Evolutionary conservation across 2,329 filamentous ascomycete species (phyloP), one percentile per base, ranked within the genome.

Genomic region (Colletotrichum siamense): DNA sequence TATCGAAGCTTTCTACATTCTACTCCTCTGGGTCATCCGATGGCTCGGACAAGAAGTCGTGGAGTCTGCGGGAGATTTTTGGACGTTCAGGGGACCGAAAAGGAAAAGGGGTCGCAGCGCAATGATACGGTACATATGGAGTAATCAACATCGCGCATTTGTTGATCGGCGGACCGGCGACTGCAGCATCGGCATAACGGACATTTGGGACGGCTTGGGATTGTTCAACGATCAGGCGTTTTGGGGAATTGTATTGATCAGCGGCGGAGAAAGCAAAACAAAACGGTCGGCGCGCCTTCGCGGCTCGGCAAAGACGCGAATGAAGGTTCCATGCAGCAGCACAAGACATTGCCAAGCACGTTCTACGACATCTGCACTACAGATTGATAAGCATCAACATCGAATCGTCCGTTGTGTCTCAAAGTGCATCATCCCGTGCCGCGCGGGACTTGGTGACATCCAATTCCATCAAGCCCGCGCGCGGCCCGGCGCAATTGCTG

Each of bases 41-140:
- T 26, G 69, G 66, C 16, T 16, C 66, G 15, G 72, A 71, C 12
- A 75, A 36, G 30, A 63, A 22, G 16, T 36, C 61, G n/a, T 69
- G 75, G 77, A 71, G 72, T 69, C 24, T 78, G 22, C 65, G 69
- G 13, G 64, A 77, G 9, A 24, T 78, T 8, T 76, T 78, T 24
- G 69, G 61, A 10, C 65, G 75, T 10, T 62, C 63, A 4, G 61
- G 32, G 12, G 61, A 72, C 8, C 57, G 72, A 8, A 78, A 78
- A 24, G 64, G 62, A 6, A 76, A 77, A 55, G 73, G 68, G 59
- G 24, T 61, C 9, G 63, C 55, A 12, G 16, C 69, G n/a, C 66
- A 55, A 26, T 22, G 28, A 22, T 34, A 15, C n/a, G 10, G 6
- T n/a, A 62, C 59, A 15, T 15, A 32, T 30, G 16, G 26, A 32